A percentile compares a stretch with the other conserved stretches of the same genome.
phyloP scores from a whole-genome alignment of 2,329 filamentous ascomycete species.

The Thielaviopsis ethacetica region DNA sequence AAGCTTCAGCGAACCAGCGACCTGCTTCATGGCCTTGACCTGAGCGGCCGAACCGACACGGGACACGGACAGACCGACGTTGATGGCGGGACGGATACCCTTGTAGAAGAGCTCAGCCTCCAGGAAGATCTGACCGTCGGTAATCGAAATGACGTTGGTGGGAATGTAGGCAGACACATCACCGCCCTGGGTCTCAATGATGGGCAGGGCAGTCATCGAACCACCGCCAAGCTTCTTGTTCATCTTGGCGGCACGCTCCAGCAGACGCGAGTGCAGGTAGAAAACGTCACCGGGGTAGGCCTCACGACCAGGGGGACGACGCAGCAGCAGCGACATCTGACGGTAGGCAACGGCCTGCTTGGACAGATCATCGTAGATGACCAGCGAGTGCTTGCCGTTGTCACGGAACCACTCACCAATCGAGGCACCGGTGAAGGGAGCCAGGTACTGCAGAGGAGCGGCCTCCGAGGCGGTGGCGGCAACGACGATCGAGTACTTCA shows the following conservation, averaged over 20 bases:
- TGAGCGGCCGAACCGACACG: slow-evolving; percentile 99
- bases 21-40: slow-evolving; percentile 99
- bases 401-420: slow-evolving; percentile 65
- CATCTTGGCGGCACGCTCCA: slow-evolving; percentile 99
- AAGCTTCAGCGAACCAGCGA: slow-evolving; percentile 97
- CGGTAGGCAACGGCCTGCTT: slow-evolving; percentile 98
- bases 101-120: slow-evolving; percentile 99
- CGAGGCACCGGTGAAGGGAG: slow-evolving; percentile 65
- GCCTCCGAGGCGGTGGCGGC: slow-evolving; percentile 96
- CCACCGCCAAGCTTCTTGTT: slow-evolving; percentile 88
- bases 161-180: slow-evolving; percentile 99
- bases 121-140: slow-evolving; percentile 99
- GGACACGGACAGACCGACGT: slow-evolving; percentile 99
- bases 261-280: slow-evolving; percentile 97
- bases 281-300: slow-evolving; percentile 98
- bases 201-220: slow-evolving; percentile 88
- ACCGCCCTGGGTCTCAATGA: slow-evolving; percentile 99
- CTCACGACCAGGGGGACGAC: slow-evolving; percentile 97
- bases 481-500: slow-evolving; percentile 93
- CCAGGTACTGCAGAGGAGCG: slow-evolving; percentile 83
- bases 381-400: slow-evolving; percentile 70
- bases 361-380: slow-evolving; percentile 88
- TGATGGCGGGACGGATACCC: slow-evolving; percentile 98
- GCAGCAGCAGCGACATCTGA: slow-evolving; percentile 96
- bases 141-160: slow-evolving; percentile 99